Evolutionary conservation across 2,329 filamentous ascomycete genomes (phyloP), one percentile per base, ranked within the genome.

Genomic region (Diaporthe caulivora): DNA sequence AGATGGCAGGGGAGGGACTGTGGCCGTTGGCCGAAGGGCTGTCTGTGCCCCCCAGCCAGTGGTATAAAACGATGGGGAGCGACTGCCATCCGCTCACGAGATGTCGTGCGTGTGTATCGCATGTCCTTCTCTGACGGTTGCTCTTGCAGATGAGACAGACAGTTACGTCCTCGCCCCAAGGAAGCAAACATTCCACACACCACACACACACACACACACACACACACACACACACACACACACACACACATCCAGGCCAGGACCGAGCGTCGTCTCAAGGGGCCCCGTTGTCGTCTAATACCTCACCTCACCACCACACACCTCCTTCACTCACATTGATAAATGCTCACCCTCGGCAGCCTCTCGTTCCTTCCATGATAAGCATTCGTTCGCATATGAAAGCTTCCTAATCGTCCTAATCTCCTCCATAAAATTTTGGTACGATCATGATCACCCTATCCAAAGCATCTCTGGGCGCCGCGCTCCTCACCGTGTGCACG

Each of bases 51-150:
- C 26, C 29, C 21, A 17, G 34, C 29, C 21, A 17, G 34, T 73
- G 55, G 37, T 73, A 73, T 73, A 73, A 73, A 31, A 37, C 47
- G 18, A 44, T 37, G 65, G 72, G 71, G 15, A 53, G 62, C 62
- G 47, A 67, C 62, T 67, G 47, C 62, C 62, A 47, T 37, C n/a
- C 62, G 11, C 47, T 26, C 47, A 47, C 62, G n/a, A 51, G 26
- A 11, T 67, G 62, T 40, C 47, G 62, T 64, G 60, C 34, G 34
- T 47, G 55, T 49, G 47, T 69, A 37, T 51, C 55, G 58, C 54
- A 31, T 69, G 40, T 21, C 24, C 13, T 64, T 40, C 40, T 42
- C 55, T 49, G 40, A 60, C 47, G 34, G 54, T 60, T 62, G 65
- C 29, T 64, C 55, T 62, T 73, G 71, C 55, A 58, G 47, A 34